A percentile compares a stretch with the other conserved stretches of the same genome.
Evolutionary conservation across 2,329 filamentous ascomycete genomes (phyloP).

Genomic region (Akanthomyces lecanii): DNA sequence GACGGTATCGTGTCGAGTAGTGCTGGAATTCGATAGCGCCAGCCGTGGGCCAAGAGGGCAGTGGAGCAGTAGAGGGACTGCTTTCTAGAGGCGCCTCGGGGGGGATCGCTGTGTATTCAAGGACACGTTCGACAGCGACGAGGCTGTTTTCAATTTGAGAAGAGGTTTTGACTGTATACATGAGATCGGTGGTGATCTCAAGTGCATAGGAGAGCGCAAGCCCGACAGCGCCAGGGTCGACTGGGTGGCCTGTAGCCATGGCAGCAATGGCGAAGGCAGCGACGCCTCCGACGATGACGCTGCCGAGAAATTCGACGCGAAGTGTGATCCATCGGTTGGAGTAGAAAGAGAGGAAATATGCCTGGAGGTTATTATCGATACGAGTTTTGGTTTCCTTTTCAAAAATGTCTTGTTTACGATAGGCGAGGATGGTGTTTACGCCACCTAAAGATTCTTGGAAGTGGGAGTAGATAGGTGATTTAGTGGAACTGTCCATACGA

Average conservation of each 20-base stretch:
- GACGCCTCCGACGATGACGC: constrained; percentile 76
- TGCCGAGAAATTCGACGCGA: constrained; percentile 83
- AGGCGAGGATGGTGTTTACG: constrained; percentile 84
- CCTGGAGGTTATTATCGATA: constrained; percentile 80
- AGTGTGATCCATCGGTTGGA: constrained; percentile 85
- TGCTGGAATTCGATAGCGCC: constrained; percentile 80
- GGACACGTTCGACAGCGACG: constrained; percentile 85
- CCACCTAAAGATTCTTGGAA: constrained; percentile 90
- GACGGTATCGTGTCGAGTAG: constrained; percentile 81
- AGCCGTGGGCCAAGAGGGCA: constrained; percentile 79
- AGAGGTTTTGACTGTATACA: constrained; percentile 92
- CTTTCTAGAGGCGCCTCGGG: constrained; percentile 80
- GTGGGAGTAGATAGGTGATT: constrained; percentile 87
- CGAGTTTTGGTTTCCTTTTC: constrained; percentile 86
- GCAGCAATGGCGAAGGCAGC: constrained; percentile 74
- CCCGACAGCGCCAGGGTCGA: constrained; percentile 72
- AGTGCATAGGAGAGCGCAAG: constrained; percentile 88
- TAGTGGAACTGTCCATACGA: constrained; percentile 80
- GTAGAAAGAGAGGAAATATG: constrained; percentile 86
- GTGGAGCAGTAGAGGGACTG: constrained; percentile 74
- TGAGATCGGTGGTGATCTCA: constrained; percentile 86
- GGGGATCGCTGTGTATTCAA: constrained; percentile 80
- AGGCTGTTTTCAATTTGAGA: constrained; percentile 96
- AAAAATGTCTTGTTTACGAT: constrained; percentile 76
- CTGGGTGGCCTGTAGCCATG: constrained; percentile 59